Conservation (phyloP, 495 filamentous ascomycete species). For the Polyplosphaeria fusca region DNA sequence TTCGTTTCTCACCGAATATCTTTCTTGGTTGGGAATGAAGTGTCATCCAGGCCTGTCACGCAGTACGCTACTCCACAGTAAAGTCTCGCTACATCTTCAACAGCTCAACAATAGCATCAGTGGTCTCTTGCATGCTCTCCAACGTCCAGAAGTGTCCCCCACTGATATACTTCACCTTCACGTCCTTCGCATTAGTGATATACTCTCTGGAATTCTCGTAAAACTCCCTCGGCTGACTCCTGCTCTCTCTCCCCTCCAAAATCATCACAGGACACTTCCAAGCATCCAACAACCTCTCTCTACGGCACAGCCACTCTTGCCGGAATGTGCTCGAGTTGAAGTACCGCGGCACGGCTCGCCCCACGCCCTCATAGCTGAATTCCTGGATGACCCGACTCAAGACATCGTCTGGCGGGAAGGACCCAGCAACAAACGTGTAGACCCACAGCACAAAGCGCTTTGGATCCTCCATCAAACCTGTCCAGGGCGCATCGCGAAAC, state of each 20-base stretch:
- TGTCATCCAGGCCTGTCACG: too few species aligned
- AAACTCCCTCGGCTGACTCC: slow-evolving; percentile 13
- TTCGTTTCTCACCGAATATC: too few species aligned
- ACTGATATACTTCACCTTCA: slow-evolving; percentile 3
- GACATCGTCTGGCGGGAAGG: neutral
- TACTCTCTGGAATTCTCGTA: slow-evolving; percentile 15
- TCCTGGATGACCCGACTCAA: slow-evolving; percentile 4
- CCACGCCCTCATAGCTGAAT: neutral
- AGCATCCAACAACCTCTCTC: neutral
- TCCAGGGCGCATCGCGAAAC: slow-evolving; percentile 8
- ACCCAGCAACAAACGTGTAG: slow-evolving; percentile 1
- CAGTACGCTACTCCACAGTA: too few species aligned
- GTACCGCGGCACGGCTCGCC: neutral
- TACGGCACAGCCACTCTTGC: slow-evolving; percentile 2
- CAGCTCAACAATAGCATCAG: neutral
- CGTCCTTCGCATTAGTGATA: slow-evolving; percentile 14
- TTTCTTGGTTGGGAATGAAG: too few species aligned
- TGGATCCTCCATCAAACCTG: slow-evolving; percentile 16
- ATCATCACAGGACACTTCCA: slow-evolving; percentile 16
- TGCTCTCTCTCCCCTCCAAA: slow-evolving; percentile 9
- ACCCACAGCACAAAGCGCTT: slow-evolving; percentile 12
- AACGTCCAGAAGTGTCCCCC: slow-evolving; percentile 18
- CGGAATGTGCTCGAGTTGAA: slow-evolving; percentile 1
- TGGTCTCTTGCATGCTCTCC: slow-evolving; percentile 15
- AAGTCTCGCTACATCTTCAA: slow-evolving; percentile 2